Base-by-base conservation (phyloP, 345 rosid genomes). In the Salix udensis region DNA sequence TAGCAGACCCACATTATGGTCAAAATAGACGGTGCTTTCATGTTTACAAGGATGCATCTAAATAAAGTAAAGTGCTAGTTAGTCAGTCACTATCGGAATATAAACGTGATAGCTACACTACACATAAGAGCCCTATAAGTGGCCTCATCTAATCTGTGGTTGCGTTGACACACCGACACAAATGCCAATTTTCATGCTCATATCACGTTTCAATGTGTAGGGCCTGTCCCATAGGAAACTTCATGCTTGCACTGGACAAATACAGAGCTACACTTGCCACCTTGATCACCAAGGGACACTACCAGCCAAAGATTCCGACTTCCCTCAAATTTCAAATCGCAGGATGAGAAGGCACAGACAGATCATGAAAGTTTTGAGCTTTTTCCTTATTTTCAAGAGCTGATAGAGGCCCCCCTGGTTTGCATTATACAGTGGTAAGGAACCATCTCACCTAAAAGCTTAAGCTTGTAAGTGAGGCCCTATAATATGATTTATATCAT, bases 161-260 rank as follows among this genome's bases (percentile, higher is more conserved):
- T 30, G 76, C 60, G 30, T 34, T 52, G 76, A 42, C 64, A 73
- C 65, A 53, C 72, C 79, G 79, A 79, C 82, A 75, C 36, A 21
- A 8, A 13, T 28, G 34, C 34, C 67, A 37, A 70, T 34, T 24
- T 69, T 42, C 74, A 74, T 48, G 78, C 44, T 55, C 26, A 8
- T 4, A 61, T 79, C 65, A 65, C 78, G 50, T 70, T 70, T 62
- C 67, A 18, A 28, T 7, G 13, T 15, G 24, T 15, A 0, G 68
- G 50, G 36, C 16, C 19, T 69, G 66, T 74, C 55, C 52, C 61
- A 28, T 19, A 5, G 15, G 68, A 67, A 67, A 65, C 48, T 73
- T 23, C 64, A 67, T 1, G 21, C 37, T 14, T 76, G n/a, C 11
- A 16, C 31, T 44, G 28, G 52, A 24, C 68, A 50, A 5, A 8